Evolutionary conservation across 2,329 filamentous ascomycete genomes (phyloP).

Genomic region (Xylariaceae sp.): DNA sequence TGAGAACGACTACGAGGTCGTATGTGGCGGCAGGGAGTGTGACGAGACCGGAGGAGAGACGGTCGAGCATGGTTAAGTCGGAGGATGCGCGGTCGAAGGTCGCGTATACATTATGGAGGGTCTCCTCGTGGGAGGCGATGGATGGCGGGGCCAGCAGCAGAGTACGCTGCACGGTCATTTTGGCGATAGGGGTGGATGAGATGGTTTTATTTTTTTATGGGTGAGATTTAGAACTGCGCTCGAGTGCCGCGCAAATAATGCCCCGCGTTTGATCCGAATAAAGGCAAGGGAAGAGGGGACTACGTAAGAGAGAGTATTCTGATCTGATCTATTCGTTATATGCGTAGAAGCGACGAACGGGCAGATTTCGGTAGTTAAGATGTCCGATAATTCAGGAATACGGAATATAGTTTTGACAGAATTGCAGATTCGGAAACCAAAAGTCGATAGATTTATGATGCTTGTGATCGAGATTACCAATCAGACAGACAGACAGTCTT

Average conservation of each 20-base stretch:
- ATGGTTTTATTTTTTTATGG: background rate
- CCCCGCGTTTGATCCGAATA: too few species aligned
- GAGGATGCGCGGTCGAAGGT: conserved; percentile 69
- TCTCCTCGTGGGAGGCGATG: conserved; percentile 76
- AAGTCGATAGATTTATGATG: background rate
- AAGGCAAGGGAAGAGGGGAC: too few species aligned
- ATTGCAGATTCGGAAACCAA: background rate
- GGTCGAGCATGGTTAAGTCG: conserved; percentile 97
- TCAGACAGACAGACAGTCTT: background rate
- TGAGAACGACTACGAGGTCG: conserved; percentile 77
- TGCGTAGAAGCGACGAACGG: too few species aligned
- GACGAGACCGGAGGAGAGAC: conserved; percentile 75
- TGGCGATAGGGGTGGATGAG: conserved; percentile 13
- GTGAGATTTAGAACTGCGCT: background rate
- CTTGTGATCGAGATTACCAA: background rate
- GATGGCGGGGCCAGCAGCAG: conserved; percentile 88
- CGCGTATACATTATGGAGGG: conserved; percentile 64
- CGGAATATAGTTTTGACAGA: background rate
- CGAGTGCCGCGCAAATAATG: background rate
- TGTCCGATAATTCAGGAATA: too few species aligned
- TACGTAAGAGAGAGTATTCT: too few species aligned
- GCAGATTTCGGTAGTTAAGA: too few species aligned
- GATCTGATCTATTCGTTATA: too few species aligned
- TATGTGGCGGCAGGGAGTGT: conserved; percentile 72
- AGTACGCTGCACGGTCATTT: conserved; percentile 45